Percentiles rank a stretch among this genome's conserved stretches.
Conservation (phyloP, 2,329 filamentous ascomycete species). For the Cadophora sp. region DNA sequence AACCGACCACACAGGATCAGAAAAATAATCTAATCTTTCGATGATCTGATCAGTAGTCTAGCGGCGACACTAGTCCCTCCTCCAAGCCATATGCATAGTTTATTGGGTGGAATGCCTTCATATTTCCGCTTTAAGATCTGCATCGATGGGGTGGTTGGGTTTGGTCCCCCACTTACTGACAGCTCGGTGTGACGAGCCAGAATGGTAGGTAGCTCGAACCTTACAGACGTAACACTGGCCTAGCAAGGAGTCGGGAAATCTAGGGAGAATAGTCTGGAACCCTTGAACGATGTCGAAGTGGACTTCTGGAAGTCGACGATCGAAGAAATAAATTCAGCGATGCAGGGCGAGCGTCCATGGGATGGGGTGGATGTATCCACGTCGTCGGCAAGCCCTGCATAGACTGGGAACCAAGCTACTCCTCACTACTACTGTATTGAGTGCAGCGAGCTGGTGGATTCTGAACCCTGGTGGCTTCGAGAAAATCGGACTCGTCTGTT, state of each 20-base stretch:
- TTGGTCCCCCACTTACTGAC: constrained; percentile 2
- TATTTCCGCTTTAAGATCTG: neutral
- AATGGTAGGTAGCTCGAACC: too few species aligned
- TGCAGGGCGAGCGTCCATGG: neutral
- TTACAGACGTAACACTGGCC: neutral
- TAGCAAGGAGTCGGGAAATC: neutral
- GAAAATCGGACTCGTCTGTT: constrained; percentile 1
- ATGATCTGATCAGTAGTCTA: constrained; percentile 16
- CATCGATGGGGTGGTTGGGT: neutral
- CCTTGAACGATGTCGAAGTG: neutral
- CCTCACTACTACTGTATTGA: neutral
- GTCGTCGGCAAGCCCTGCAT: constrained; percentile 10
- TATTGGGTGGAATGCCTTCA: neutral
- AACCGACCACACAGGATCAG: neutral
- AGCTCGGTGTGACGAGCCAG: constrained; percentile 11
- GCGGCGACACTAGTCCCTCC: neutral
- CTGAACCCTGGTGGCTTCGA: neutral
- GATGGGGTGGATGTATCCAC: constrained; percentile 6
- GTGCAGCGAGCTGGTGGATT: neutral
- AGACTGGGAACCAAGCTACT: neutral
- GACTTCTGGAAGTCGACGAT: constrained; percentile 3
- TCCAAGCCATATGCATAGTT: neutral
- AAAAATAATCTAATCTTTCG: constrained; percentile 15
- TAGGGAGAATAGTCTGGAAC: neutral
- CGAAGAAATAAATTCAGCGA: neutral